These are phyloP conservation scores for Aspergillus sp. DNA, from an alignment of 2,329 filamentous ascomycete genomes.

Conservation along the genomic window DNA sequence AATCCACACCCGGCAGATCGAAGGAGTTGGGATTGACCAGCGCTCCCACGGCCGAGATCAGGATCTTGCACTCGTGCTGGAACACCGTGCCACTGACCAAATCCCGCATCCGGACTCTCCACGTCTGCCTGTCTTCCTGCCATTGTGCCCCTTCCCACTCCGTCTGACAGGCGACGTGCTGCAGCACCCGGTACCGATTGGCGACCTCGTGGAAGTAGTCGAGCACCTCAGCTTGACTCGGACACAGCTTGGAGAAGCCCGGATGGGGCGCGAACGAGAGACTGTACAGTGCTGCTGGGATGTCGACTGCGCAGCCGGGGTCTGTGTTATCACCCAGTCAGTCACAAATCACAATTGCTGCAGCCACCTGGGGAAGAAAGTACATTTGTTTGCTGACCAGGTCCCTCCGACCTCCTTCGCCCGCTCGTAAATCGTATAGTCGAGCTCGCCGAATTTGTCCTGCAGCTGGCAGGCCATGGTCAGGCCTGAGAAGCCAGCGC, in stretches of 20 bases:
- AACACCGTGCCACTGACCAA: constrained; percentile 5
- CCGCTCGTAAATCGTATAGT: constrained; percentile 13
- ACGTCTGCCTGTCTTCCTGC: constrained; percentile 10
- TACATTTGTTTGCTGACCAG: constrained; percentile 13
- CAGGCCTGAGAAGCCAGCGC: constrained; percentile 12
- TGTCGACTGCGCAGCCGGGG: constrained; percentile 12
- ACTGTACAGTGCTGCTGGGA: constrained; percentile 9
- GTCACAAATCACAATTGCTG: background rate
- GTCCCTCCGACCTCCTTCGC: constrained; percentile 7
- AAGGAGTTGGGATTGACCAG: constrained; percentile 7
- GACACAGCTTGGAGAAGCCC: constrained; percentile 7
- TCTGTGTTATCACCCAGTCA: too few species aligned
- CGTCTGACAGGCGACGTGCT: constrained; percentile 7
- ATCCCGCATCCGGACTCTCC: constrained; percentile 7
- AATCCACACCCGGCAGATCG: constrained; percentile 4
- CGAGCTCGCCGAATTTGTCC: constrained; percentile 5
- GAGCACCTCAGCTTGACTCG: constrained; percentile 7
- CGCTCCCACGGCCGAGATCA: constrained; percentile 11
- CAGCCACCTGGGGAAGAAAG: background rate
- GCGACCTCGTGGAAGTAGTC: constrained; percentile 4
- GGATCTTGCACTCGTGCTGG: constrained; percentile 10
- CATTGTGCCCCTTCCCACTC: constrained; percentile 9
- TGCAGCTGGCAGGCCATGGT: constrained; percentile 13
- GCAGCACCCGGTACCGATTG: background rate
- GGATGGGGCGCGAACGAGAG: constrained; percentile 12